Evolutionary conservation across 768 basidiomycete species (phyloP).

Genomic region (Mycena chlorophos): DNA sequence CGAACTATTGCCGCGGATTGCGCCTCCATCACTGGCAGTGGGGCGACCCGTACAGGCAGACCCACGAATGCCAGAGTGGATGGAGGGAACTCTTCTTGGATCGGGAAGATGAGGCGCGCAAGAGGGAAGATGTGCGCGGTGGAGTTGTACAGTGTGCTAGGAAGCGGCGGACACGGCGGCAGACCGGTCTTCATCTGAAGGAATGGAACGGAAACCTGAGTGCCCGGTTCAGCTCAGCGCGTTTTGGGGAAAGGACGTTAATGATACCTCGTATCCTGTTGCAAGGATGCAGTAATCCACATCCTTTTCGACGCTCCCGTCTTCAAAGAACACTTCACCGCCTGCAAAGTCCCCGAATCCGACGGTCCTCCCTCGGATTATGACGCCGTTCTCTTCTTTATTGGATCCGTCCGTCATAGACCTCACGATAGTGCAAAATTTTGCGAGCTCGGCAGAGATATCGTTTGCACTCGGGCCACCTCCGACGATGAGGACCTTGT

Average conservation of each 20-base stretch:
- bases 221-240: neutral
- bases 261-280: conserved; percentile 69
- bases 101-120: conserved; percentile 66
- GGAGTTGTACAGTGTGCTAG: conserved; percentile 59
- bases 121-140: conserved; percentile 70
- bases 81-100: conserved; percentile 47
- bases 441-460: conserved; percentile 58
- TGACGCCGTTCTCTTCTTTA: conserved; percentile 36
- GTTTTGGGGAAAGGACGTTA: conserved; percentile 20
- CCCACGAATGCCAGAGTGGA: conserved; percentile 66
- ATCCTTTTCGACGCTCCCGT: conserved; percentile 52
- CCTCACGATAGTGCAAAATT: conserved; percentile 47
- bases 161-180: conserved; percentile 50
- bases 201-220: conserved; percentile 36
- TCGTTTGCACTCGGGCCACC: conserved; percentile 70
- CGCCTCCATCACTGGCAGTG: conserved; percentile 76
- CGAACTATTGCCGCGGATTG: conserved; percentile 67
- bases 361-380: conserved; percentile 43
- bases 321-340: conserved; percentile 58
- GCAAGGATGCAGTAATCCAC: conserved; percentile 71
- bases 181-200: conserved; percentile 32
- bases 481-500: conserved; percentile 49
- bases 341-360: conserved; percentile 41
- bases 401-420: conserved; percentile 44
- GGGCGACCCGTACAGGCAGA: conserved; percentile 57